A percentile compares a stretch with the other conserved stretches of the same genome.
Evolutionary conservation across 2,329 filamentous ascomycete genomes (phyloP).

Genomic region (Mycogone perniciosa): DNA sequence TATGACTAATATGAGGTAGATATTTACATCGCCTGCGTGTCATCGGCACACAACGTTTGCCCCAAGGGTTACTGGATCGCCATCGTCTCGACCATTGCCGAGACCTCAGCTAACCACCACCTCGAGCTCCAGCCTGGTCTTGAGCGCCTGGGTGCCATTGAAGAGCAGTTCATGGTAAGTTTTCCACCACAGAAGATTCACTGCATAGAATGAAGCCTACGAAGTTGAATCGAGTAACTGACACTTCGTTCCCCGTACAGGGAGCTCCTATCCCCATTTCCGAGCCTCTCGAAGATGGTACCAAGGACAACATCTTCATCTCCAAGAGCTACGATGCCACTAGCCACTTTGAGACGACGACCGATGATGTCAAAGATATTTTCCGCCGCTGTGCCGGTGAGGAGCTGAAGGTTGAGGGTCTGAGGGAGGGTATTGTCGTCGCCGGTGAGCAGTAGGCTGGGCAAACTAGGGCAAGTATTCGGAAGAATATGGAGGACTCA

Average conservation of each 20-base stretch:
- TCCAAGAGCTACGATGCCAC: conserved; percentile 98
- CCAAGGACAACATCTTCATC: conserved; percentile 88
- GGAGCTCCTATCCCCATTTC: conserved; percentile 86
- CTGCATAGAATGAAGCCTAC: background rate
- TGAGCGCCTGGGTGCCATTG: conserved; percentile 84
- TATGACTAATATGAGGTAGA: conserved; percentile 43
- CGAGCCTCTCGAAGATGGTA: conserved; percentile 77
- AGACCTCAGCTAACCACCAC: conserved; percentile 87
- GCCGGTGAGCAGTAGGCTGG: conserved; percentile 53
- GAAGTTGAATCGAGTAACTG: too few relatives aligned
- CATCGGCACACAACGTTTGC: conserved; percentile 93
- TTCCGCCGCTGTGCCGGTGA: conserved; percentile 78
- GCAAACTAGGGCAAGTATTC: background rate
- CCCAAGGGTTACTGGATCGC: conserved; percentile 99
- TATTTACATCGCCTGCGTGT: conserved; percentile 95
- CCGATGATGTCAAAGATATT: conserved; percentile 91
- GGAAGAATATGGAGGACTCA: background rate
- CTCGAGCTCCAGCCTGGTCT: conserved; percentile 89
- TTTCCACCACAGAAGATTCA: too few relatives aligned
- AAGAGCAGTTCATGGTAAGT: conserved; percentile 90
- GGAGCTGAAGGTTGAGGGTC: conserved; percentile 79
- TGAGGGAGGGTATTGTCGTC: conserved; percentile 73
- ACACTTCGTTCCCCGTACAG: conserved; percentile 27
- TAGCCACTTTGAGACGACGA: conserved; percentile 90
- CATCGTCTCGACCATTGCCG: conserved; percentile 95